Evolutionary conservation across 1,284 basidiomycete genomes (phyloP), one percentile per base, ranked within the genome.

Genomic region (Fomitopsis schrenkii): DNA sequence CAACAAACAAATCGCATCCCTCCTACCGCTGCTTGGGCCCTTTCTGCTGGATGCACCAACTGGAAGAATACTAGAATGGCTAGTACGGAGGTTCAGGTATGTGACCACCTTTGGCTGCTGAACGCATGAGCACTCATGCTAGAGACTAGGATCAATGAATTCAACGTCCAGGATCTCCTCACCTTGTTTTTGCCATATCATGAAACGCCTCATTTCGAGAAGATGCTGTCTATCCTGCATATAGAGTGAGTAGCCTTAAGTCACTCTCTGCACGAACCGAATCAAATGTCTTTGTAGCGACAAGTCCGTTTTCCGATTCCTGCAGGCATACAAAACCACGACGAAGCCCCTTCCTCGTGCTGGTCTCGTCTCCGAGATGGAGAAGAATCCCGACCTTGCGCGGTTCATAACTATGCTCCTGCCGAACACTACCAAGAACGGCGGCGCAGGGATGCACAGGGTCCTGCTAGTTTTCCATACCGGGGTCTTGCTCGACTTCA

Each of bases 61-160:
- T 0, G 90, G 89, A 44, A 95, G 93, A 74, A 86, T 93, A n/a
- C 72, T 99, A 38, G 97, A 99, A 73, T 99, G 97, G 97, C 84
- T 99, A 28, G 93, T 99, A 3, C 80, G 94, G 66, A 81, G 95
- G 60, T 98, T 98, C 76, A 87, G 94, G 94, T 93, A 67, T 61
- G 86, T 68, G 35, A 6, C 10, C 5, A 15, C 41, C 15, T 17
- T 22, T 42, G 55, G 35, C 9, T 9, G 41, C 41, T 50, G n/a
- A 35, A 50, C 35, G n/a, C 48, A 52, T 35, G 9, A 22, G 19
- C 19, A 30, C 36, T 46, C 19, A 46, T 48, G n/a, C 9, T 15
- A 15, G 28, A 38, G 46, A n/a, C 30, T 70, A 97, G 96, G 70
- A 86, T 98, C 42, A 86, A 98, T 73, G 95, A 98, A 72, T 95